Evolutionary conservation across 1,139 yeast genomes (phyloP).

Genomic region (Candida sp.): DNA sequence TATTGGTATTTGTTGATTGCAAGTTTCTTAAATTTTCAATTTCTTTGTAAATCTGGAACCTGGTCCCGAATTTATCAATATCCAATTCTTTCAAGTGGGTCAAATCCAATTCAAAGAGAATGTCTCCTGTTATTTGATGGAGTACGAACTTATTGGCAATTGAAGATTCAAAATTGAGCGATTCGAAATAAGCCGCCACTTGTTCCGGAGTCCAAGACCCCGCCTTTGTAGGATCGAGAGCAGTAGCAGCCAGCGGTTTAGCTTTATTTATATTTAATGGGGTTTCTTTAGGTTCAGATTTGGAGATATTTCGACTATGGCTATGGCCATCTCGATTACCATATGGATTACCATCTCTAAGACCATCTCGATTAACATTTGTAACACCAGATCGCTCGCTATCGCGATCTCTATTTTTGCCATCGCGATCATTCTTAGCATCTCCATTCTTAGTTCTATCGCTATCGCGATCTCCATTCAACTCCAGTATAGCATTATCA

Average conservation of each 20-base stretch:
- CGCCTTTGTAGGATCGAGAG: constrained; percentile 26
- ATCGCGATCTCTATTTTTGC: no score
- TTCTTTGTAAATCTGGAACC: constrained; percentile 88
- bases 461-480: no score
- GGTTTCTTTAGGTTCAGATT: no score
- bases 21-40: constrained; percentile 63
- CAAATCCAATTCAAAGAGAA: constrained; percentile 80
- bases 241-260: background rate
- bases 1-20: constrained; percentile 36
- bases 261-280: background rate
- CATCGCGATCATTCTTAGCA: no score
- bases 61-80: constrained; percentile 88
- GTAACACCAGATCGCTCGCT: no score
- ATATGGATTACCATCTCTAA: constrained; percentile 5
- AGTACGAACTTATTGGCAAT: constrained; percentile 77
- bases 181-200: constrained; percentile 70
- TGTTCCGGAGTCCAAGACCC: constrained; percentile 82
- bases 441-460: no score
- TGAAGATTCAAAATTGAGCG: constrained; percentile 68
- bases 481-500: no score
- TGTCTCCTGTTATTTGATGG: constrained; percentile 87
- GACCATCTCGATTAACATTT: constrained; percentile 4
- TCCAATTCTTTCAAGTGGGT: constrained; percentile 88
- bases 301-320: background rate
- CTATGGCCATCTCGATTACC: background rate